phyloP scores from a whole-genome alignment of 257 asterid species.

The Petrea volubilis region DNA sequence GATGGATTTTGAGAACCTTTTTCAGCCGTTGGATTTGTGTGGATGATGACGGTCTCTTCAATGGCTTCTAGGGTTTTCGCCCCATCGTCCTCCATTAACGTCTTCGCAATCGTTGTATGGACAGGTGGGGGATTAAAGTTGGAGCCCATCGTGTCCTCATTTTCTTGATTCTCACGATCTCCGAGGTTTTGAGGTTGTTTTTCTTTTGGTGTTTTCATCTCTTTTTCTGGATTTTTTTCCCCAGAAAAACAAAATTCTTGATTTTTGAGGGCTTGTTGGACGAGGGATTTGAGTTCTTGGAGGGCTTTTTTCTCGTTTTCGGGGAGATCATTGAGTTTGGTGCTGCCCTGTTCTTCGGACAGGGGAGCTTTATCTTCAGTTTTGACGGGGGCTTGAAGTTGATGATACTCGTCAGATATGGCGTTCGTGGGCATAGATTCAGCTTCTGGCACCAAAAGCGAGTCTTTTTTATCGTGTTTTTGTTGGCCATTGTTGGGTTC shows the following conservation, averaged over 20 bases:
- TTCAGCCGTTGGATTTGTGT: not conserved
- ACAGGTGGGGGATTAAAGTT: too few relatives aligned
- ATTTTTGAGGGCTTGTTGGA: constrained; percentile 22
- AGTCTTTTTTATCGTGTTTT: not conserved
- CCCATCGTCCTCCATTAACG: constrained; percentile 33
- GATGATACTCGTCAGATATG: not conserved
- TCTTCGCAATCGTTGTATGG: not conserved
- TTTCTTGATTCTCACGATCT: not conserved
- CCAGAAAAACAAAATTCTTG: constrained; percentile 9
- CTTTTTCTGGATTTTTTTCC: not conserved
- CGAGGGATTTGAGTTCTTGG: constrained; percentile 29
- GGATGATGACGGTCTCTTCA: constrained; percentile 30
- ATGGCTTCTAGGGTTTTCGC: constrained; percentile 38
- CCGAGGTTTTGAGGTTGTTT: not conserved
- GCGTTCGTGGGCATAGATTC: not conserved
- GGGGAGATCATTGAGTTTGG: not conserved
- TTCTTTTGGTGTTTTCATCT: not conserved
- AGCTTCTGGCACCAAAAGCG: constrained; percentile 13
- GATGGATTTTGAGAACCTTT: not conserved
- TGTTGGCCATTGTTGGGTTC: not conserved
- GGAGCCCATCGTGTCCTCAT: not conserved
- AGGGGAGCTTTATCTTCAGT: not conserved
- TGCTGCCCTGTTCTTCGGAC: not conserved
- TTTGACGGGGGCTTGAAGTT: not conserved
- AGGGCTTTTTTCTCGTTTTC: constrained; percentile 26